Conservation (phyloP, 495 filamentous ascomycete genomes). For the Sabuloglossum arenarium region DNA sequence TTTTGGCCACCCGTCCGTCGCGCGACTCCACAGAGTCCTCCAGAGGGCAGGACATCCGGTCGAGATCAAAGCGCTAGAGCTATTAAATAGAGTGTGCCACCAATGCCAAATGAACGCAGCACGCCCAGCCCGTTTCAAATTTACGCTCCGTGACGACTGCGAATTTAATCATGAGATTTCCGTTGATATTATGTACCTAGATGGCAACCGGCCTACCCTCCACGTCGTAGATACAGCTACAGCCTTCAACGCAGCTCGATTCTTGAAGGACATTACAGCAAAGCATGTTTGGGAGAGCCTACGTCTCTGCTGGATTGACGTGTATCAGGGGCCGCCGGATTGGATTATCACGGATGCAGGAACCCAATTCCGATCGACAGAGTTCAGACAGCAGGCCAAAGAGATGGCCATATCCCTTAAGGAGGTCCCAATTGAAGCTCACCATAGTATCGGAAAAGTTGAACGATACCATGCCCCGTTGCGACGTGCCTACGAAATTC, state of each 20-base stretch:
- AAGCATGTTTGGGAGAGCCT: constrained; percentile 11
- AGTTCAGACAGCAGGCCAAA: constrained; percentile 10
- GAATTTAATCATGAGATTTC: too few species aligned
- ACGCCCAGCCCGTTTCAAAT: too few species aligned
- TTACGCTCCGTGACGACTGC: too few species aligned
- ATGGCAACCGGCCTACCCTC: neutral
- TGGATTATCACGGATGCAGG: constrained; percentile 9
- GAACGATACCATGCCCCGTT: constrained; percentile 9
- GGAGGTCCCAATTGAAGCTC: constrained; percentile 9
- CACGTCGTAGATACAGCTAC: constrained; percentile 6
- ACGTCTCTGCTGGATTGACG: constrained; percentile 13
- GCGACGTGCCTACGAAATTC: constrained; percentile 9
- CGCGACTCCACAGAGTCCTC: too few species aligned
- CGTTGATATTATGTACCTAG: too few species aligned
- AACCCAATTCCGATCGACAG: constrained; percentile 12
- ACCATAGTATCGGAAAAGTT: constrained; percentile 12
- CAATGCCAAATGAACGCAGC: too few species aligned
- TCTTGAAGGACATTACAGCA: constrained; percentile 6
- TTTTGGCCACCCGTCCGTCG: too few species aligned
- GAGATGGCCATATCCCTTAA: constrained; percentile 2
- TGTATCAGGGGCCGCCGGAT: constrained; percentile 12
- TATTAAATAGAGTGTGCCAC: too few species aligned
- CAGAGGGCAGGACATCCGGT: too few species aligned
- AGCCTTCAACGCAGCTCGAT: constrained; percentile 7
- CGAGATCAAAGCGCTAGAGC: too few species aligned